Percentiles rank a stretch among this genome's conserved stretches.
Conservation (phyloP, 768 basidiomycete genomes). For the Leccinum aurantiacum region DNA sequence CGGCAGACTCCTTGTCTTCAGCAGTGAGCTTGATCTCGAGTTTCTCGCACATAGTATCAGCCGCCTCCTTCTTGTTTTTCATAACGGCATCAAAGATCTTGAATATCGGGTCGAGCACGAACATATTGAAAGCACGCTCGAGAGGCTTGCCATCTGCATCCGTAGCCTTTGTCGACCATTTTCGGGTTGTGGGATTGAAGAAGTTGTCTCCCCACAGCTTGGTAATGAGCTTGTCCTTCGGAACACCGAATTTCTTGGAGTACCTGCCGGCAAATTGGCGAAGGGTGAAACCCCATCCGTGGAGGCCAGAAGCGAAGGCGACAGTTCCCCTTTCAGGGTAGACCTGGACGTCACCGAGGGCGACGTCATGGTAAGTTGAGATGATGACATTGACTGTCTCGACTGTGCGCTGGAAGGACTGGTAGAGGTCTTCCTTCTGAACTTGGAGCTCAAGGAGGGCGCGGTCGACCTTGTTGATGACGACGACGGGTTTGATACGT, state of each 20-base stretch:
- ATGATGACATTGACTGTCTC: conserved; percentile 98
- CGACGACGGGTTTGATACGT: conserved; percentile 98
- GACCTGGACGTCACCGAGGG: conserved; percentile 97
- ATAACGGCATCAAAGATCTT: conserved; percentile 97
- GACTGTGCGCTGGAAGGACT: conserved; percentile 96
- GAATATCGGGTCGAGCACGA: conserved; percentile 99
- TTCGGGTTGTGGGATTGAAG: conserved; percentile 96
- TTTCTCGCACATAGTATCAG: conserved; percentile 86
- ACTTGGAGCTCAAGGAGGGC: conserved; percentile 98
- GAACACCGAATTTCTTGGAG: conserved; percentile 98
- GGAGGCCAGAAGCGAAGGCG: conserved; percentile 98
- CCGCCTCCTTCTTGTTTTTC: conserved; percentile 97
- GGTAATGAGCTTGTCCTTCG: conserved; percentile 97
- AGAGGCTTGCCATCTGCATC: conserved; percentile 86
- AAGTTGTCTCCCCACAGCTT: conserved; percentile 99
- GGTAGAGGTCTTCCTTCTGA: conserved; percentile 94
- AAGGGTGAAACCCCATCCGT: conserved; percentile 99
- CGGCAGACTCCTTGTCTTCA: conserved; percentile 84
- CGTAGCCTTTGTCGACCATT: conserved; percentile 83
- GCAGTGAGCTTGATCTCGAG: conserved; percentile 87
- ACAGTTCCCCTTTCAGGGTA: conserved; percentile 98
- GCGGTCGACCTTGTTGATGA: conserved; percentile 99
- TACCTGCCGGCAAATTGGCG: conserved; percentile 95
- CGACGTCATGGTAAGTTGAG: conserved; percentile 92
- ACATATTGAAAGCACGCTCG: conserved; percentile 97